Base-by-base conservation (phyloP, 768 basidiomycete genomes). In the Candolleomyces efflorescens region DNA sequence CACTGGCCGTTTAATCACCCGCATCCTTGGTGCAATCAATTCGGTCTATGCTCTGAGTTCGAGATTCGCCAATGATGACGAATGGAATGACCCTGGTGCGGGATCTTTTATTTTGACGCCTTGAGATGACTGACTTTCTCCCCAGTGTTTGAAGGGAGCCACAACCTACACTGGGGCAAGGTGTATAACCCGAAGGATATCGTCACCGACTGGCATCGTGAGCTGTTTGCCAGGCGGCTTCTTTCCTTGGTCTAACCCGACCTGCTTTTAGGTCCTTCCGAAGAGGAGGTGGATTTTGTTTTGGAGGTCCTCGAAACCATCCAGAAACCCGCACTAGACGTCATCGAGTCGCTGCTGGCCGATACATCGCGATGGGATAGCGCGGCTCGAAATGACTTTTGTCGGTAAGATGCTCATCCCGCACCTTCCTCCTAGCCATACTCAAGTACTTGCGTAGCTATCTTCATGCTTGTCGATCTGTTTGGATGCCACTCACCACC, bases 181-280 rank as follows among this genome's bases (percentile, higher is more conserved):
- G 72, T 90, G 27, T 92, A 88, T 70, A 83, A 89, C 56, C 74
- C 87, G 3, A 78, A 87, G 64, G 91, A 97, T 55, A 87, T 94
- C 51, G 79, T 83, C 56, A 81, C 94, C 37, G 85, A 92, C 58
- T 98, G 95, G 95, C 94, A 96, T 68, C 82, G 89, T 89, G 65
- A 47, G 41, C 9, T 43, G 78, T 64, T 23, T 37, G 44, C 41
- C 5, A 54, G 51, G 10, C 26, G 32, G 46, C 6, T n/a, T 22
- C 23, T 3, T 3, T 27, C 15, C 45, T 52, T 59, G 59, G 1
- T 2, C 32, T 43, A 60, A 53, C 68, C 22, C 63, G 47, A 27
- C 20, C 26, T n/a, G 18, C 48, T 50, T 50, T 7, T 50, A 83
- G 85, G 87, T 11, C 87, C 88, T 0, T 82, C 77, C 15, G 62